Base-by-base conservation (phyloP, 441 rosid species). In the Biscutella auriculata region DNA sequence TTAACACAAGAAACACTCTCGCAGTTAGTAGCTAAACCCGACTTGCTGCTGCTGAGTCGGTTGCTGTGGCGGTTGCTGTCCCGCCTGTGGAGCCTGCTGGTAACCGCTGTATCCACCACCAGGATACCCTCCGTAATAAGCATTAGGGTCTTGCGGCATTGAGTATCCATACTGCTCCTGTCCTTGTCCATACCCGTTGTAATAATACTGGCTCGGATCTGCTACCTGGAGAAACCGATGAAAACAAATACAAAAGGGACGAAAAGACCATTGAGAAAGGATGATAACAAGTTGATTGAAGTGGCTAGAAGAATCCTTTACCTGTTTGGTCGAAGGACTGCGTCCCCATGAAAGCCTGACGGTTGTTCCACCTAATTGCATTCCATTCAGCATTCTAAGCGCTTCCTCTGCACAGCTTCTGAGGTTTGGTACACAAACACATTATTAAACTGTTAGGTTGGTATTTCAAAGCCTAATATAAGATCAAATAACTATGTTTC, bases 331-430 rank as follows among this genome's bases (percentile, higher is more conserved):
- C 15, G 95, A 73, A 46, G 95, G 83, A 63, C 82, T 93, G 5
- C 96, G 97, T 16, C 97, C 98, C 96, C 97, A 93, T 36, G 97
- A 88, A 62, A 93, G 97, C 53, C 97, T 75, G 14, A 93, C 77
- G 16, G 68, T 83, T 71, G 88, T 95, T 37, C 96, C 97, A 1
- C 93, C 82, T 68, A 93, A 52, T 57, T 57, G 80, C 51, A 79
- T 69, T 43, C 98, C 98, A 62, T 87, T 85, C 54, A 88, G 53
- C 54, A 27, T 47, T 65, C 77, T 54, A 57, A 93, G 63, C 16
- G 98, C 97, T 79, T 87, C 90, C 77, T 93, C 98, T 0, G 97
- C 98, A 62, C 83, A 76, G 59, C 81, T 73, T 81, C 98, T 93
- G 87, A 42, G 36, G 9, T 61, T 15, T 62, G 17, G 39, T 11